These are phyloP conservation scores for Fusarium acutatum DNA, from an alignment of 2,329 filamentous ascomycete species.

Conservation along the genomic window DNA sequence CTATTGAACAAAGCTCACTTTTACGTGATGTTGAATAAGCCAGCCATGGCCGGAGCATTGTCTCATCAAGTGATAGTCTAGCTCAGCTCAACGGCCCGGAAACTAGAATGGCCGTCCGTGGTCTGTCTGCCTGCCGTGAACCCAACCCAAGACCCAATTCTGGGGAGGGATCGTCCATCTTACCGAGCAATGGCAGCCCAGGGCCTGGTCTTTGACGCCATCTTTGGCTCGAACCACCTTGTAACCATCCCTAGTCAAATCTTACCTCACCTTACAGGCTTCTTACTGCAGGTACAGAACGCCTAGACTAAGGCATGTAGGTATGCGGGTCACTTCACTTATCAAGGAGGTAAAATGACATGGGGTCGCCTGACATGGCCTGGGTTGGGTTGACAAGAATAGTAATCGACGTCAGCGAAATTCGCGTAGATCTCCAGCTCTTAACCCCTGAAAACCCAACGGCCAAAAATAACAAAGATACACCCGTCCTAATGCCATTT, in stretches of 20 bases:
- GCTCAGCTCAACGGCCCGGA: slow-evolving; percentile 27
- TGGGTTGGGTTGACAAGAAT: slow-evolving; percentile 22
- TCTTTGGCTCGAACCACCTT: slow-evolving; percentile 33
- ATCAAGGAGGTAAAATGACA: slow-evolving; percentile 12
- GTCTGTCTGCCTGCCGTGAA: background rate
- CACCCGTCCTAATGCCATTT: slow-evolving; percentile 17
- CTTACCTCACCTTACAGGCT: background rate
- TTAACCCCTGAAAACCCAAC: slow-evolving; percentile 21
- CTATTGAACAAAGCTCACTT: background rate
- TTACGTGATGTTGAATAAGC: slow-evolving; percentile 5
- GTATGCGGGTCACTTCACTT: slow-evolving; percentile 14
- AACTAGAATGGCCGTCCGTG: slow-evolving; percentile 21
- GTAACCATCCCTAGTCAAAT: slow-evolving; percentile 35
- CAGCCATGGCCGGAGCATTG: slow-evolving; percentile 11
- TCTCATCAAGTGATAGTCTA: slow-evolving; percentile 6
- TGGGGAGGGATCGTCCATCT: slow-evolving; percentile 36
- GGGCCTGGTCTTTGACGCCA: slow-evolving; percentile 32
- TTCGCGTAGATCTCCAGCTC: slow-evolving; percentile 24
- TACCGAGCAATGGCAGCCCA: slow-evolving; percentile 9
- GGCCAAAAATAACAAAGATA: slow-evolving; percentile 13
- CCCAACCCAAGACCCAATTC: slow-evolving; percentile 8
- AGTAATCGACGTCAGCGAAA: slow-evolving; percentile 35
- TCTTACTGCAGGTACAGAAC: slow-evolving; percentile 27
- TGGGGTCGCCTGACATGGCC: background rate
- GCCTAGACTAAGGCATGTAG: background rate